phyloP scores from a whole-genome alignment of 2,329 filamentous ascomycete species.

The Ophiosphaerella korrae region DNA sequence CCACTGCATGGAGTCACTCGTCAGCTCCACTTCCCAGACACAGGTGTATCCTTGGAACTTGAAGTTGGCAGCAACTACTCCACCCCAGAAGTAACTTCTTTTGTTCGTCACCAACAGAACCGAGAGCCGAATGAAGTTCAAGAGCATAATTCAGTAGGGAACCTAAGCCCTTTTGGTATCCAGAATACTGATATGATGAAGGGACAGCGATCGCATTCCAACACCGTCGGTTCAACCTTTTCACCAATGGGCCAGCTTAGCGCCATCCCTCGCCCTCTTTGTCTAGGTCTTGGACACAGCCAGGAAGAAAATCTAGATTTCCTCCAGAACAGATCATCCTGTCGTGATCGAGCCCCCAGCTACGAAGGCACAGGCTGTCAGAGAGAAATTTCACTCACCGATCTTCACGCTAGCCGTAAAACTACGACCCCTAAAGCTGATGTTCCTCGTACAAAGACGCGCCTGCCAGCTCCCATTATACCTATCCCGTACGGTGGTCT shows the following conservation, averaged over 20 bases:
- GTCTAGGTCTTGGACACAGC: background rate
- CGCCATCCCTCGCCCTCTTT: slow-evolving; percentile 24
- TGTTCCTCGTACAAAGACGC: slow-evolving; percentile 6
- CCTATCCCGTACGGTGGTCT: slow-evolving; percentile 18
- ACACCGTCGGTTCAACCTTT: slow-evolving; percentile 6
- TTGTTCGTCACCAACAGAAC: slow-evolving; percentile 9
- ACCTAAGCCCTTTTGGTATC: slow-evolving; percentile 18
- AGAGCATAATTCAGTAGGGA: slow-evolving; percentile 18
- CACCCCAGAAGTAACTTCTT: slow-evolving; percentile 1
- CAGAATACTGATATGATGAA: slow-evolving; percentile 1
- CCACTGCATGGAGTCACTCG: slow-evolving; percentile 29
- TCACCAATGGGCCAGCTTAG: slow-evolving; percentile 23
- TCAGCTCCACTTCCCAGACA: slow-evolving; percentile 16
- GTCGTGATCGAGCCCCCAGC: slow-evolving; percentile 22
- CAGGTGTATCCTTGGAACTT: background rate
- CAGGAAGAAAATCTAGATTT: background rate
- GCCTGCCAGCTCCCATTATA: slow-evolving; percentile 23
- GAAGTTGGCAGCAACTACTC: background rate
- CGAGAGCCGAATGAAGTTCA: slow-evolving; percentile 18
- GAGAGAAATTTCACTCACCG: slow-evolving; percentile 21
- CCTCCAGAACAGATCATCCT: background rate
- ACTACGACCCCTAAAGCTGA: slow-evolving; percentile 1
- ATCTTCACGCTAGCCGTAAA: slow-evolving; percentile 13
- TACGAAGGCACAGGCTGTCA: slow-evolving; percentile 32
- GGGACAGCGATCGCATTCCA: background rate